phyloP scores from a whole-genome alignment of 257 asterid genomes.

The Paulownia fortunei region DNA sequence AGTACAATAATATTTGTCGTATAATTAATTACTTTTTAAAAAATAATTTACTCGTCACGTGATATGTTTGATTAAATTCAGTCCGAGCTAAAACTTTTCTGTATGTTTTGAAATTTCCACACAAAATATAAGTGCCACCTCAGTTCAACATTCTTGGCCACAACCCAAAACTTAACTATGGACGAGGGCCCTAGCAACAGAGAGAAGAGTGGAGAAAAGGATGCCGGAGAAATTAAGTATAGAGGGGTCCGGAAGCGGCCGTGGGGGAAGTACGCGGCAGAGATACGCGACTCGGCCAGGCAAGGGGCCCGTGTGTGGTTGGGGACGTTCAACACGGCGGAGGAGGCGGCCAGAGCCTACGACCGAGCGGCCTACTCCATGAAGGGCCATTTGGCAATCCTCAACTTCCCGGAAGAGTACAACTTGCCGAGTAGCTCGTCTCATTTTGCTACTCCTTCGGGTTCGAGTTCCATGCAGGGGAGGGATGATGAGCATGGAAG shows the following conservation, averaged over 20 bases:
- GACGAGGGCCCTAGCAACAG: slow-evolving; percentile 20
- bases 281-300: slow-evolving; percentile 47
- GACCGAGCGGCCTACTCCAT: slow-evolving; percentile 51
- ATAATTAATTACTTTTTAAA: too few species aligned
- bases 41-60: too few species aligned
- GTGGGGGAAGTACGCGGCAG: slow-evolving; percentile 59
- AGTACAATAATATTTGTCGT: too few species aligned
- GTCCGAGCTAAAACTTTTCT: background rate
- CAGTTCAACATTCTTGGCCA: background rate
- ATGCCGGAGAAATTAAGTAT: slow-evolving; percentile 40
- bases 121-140: slow-evolving; percentile 29
- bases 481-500: slow-evolving; percentile 19
- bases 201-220: background rate
- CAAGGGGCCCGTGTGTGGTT: slow-evolving; percentile 54
- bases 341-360: slow-evolving; percentile 55
- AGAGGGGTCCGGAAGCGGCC: slow-evolving; percentile 57
- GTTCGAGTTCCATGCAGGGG: slow-evolving; percentile 18
- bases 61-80: too few species aligned
- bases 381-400: slow-evolving; percentile 52
- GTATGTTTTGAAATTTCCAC: background rate
- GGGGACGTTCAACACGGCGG: slow-evolving; percentile 51
- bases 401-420: slow-evolving; percentile 54
- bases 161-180: slow-evolving; percentile 5
- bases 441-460: slow-evolving; percentile 33
- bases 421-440: slow-evolving; percentile 43